Evolutionary conservation across 352 stramenopile species (phyloP), one percentile per base, ranked within the genome.

Genomic region (Pythium plurisporium): DNA sequence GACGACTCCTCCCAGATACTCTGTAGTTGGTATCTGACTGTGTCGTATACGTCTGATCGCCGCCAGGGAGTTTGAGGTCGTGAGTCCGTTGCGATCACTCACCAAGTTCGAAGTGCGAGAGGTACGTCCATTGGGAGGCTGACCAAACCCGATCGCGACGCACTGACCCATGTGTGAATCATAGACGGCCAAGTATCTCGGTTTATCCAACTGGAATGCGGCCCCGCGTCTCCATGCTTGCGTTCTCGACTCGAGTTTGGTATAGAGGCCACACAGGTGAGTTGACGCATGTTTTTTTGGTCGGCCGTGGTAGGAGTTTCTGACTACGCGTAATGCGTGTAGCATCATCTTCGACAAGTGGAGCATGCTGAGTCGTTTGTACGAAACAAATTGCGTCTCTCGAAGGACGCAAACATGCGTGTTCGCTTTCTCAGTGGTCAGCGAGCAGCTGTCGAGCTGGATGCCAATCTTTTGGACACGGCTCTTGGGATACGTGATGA

Each of bases 161-260:
- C n/a, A n/a, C n/a, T n/a, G n/a, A n/a, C n/a, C n/a, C n/a, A n/a
- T n/a, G n/a, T n/a, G n/a, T 5, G 41, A 10, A 33, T 33, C 26
- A 12, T 62, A 77, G 71, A 75, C 85, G 17, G 90, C 94, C 11
- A 94, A 94, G 46, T 89, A 94, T 43, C 61, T 98, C 14, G 90
- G 89, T 27, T 65, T 99, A 6, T 86, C 87, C 2, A 99, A 99
- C 72, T 98, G 94, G 90, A 96, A 98, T 64, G 76, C 86, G 22
- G 96, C n/a, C n/a, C 96, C 0, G 96, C 96, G 17, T 98, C 94
- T 5, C 96, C 96, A 8, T 99, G 96, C 76, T 64, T 99, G 47
- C 78, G 96, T 23, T 98, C 93, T 23, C 80, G 96, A 31, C 70
- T 99, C 34, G 92, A 95, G 7, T 96, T 98, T 63, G 96, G 96